Conservation (phyloP, 768 basidiomycete genomes). For the Leccinum variicolor region DNA sequence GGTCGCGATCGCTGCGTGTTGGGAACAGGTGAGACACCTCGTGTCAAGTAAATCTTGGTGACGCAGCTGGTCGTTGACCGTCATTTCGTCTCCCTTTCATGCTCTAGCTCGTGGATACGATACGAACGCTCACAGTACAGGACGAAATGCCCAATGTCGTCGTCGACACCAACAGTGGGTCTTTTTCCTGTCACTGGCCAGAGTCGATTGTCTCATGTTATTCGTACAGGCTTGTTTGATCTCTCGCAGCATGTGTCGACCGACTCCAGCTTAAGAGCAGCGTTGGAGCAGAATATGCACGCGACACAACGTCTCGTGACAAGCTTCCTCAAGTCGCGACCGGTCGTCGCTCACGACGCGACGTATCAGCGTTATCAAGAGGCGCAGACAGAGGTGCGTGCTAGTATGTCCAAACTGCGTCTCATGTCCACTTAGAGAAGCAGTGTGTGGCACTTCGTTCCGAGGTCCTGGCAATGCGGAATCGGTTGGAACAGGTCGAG, state of each 20-base stretch:
- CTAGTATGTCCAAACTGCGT: neutral
- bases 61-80: neutral
- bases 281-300: constrained; percentile 52
- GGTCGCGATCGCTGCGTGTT: constrained; percentile 73
- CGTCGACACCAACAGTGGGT: constrained; percentile 41
- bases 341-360: constrained; percentile 35
- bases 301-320: constrained; percentile 59
- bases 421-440: constrained; percentile 9
- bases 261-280: constrained; percentile 33
- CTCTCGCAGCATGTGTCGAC: constrained; percentile 31
- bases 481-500: constrained; percentile 49
- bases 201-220: neutral
- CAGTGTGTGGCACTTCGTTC: constrained; percentile 60
- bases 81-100: constrained; percentile 1
- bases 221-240: constrained; percentile 27
- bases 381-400: constrained; percentile 57
- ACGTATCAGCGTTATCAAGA: constrained; percentile 47
- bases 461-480: constrained; percentile 49
- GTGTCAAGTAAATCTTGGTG: no score
- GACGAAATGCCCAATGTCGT: constrained; percentile 46
- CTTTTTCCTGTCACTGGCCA: neutral
- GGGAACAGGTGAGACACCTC: constrained; percentile 61
- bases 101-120: constrained; percentile 62
- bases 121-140: constrained; percentile 54
- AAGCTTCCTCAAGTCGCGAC: constrained; percentile 44